phyloP scores from a whole-genome alignment of 106 monocot genomes.

The Acorus gramineus region DNA sequence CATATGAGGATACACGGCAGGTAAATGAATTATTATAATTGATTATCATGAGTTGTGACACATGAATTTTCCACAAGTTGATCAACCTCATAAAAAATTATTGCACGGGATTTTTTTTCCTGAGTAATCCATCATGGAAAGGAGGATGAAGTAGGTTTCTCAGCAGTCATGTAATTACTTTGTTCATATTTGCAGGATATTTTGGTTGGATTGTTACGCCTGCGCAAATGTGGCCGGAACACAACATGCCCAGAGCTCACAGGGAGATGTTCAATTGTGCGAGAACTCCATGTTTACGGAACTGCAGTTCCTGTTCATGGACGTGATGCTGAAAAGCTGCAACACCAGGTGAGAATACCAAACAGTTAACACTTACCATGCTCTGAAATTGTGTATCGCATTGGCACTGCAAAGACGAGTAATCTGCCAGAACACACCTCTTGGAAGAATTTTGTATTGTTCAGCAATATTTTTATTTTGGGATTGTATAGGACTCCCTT shows the following conservation, averaged over 20 bases:
- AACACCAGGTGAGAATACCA: conserved; percentile 63
- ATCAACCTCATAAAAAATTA: too few species aligned
- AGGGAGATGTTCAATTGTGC: conserved; percentile 90
- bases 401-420: too few species aligned
- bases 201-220: conserved; percentile 76
- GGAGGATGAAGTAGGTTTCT: background rate
- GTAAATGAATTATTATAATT: conserved; percentile 12
- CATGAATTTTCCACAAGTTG: background rate
- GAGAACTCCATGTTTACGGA: conserved; percentile 99
- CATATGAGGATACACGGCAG: conserved; percentile 95
- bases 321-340: conserved; percentile 88
- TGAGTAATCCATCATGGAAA: too few species aligned
- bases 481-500: too few species aligned
- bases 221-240: conserved; percentile 86
- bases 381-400: too few species aligned
- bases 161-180: background rate
- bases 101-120: too few species aligned
- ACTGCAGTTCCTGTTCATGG: conserved; percentile 99
- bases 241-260: conserved; percentile 74
- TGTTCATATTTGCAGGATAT: conserved; percentile 56
- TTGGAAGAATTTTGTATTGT: too few species aligned
- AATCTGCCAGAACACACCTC: too few species aligned
- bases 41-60: too few species aligned
- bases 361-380: too few species aligned
- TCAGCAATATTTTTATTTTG: too few species aligned